phyloP scores from a whole-genome alignment of 2,329 filamentous ascomycete species.

The Epichloe hybrida region DNA sequence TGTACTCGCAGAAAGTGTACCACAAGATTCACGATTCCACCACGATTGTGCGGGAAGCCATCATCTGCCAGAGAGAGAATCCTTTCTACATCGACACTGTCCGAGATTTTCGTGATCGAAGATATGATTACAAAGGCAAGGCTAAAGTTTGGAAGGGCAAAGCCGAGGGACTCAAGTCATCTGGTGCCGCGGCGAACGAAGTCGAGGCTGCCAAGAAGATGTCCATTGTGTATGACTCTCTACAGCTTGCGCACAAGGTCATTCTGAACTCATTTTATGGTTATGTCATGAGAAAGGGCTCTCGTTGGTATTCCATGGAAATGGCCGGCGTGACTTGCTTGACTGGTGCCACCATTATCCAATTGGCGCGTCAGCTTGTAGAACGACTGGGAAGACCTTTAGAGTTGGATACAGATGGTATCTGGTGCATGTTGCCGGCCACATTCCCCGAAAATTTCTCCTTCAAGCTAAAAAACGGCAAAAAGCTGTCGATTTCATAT shows the following conservation, averaged over 20 bases:
- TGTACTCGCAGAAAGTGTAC: constrained; percentile 97
- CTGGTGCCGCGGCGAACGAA: constrained; percentile 62
- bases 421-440: constrained; percentile 97
- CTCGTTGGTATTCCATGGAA: constrained; percentile 97
- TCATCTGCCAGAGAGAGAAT: constrained; percentile 96
- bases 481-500: constrained; percentile 93
- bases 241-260: constrained; percentile 96
- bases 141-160: constrained; percentile 99
- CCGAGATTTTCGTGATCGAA: constrained; percentile 85
- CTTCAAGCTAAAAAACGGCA: constrained; percentile 89
- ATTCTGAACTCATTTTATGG: constrained; percentile 99
- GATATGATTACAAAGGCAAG: constrained; percentile 97
- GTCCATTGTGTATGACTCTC: constrained; percentile 89
- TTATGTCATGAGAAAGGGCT: constrained; percentile 98
- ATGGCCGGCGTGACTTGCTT: constrained; percentile 98
- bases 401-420: constrained; percentile 95
- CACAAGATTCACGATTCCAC: constrained; percentile 96
- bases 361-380: constrained; percentile 85
- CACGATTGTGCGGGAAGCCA: constrained; percentile 85
- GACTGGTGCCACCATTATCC: constrained; percentile 92
- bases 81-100: constrained; percentile 98
- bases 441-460: constrained; percentile 94
- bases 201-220: constrained; percentile 97
- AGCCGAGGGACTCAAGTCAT: constrained; percentile 70
- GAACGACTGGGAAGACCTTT: constrained; percentile 85